Base-by-base conservation (phyloP, 345 rosid species). In the Clausena lansium region DNA sequence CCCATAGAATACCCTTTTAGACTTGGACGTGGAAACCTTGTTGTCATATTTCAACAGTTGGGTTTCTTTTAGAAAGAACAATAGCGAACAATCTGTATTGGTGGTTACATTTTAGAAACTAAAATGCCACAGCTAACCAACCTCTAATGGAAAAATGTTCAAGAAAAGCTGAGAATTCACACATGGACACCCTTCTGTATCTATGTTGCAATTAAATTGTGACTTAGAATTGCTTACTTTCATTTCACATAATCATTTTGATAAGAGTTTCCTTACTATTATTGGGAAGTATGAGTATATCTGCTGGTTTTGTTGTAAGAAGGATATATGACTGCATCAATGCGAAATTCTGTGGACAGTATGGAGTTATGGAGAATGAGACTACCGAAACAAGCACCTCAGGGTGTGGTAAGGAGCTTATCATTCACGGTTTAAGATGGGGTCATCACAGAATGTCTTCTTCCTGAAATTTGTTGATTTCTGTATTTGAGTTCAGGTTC, bases 381-480 rank as follows among this genome's bases (percentile, higher is more conserved):
- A 95, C 94, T 41, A 89, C 94, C 32, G 98, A 92, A 86, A 95
- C 99, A 77, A 95, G 99, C 90, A 92, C 99, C 70, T 95, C 98
- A 33, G 97, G 98, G 36, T 93, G 98, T 85, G 98, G 98, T 95
- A 85, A 89, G 90, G 76, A 73, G 75, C 73, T 81, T 59, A 67
- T 36, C 63, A 28, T 61, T 65, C 61, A 39, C 22, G 36, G 57
- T 61, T 65, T 59, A 74, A 71, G 68, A 70, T 71, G 59, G 52
- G 50, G 62, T 25, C 62, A 32, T 32, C 38, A 6, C 52, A 70
- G 67, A 76, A 61, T 73, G 13, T 22, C 50, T 68, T 72, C 66
- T 76, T 77, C 80, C 80, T 79, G 66, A 73, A 63, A 73, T 54
- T 33, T 65, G 27, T 62, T 76, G 70, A 60, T 73, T 81, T 77